Evolutionary conservation across 78 protist species (phyloP).

Genomic region (Dictyostelium intermedium): DNA sequence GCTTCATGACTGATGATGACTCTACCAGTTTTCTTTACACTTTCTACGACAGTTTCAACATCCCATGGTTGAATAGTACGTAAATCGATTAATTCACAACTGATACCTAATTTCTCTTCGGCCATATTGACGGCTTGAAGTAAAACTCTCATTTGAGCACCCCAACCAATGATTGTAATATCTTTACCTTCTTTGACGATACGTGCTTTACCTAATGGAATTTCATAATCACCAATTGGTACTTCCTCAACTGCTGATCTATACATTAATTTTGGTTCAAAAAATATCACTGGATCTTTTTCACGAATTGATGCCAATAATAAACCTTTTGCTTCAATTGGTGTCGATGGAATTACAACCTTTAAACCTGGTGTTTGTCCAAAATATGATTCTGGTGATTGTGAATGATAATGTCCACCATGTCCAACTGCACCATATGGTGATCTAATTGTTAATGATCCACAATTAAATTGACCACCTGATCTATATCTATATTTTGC

Average conservation of each 20-base stretch:
- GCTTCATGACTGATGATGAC: slow-evolving; percentile 95
- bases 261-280: slow-evolving; percentile 98
- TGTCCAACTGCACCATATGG: slow-evolving; percentile 97
- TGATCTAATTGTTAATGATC: slow-evolving; percentile 94
- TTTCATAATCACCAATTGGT: slow-evolving; percentile 89
- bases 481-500: slow-evolving; percentile 98
- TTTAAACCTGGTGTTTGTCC: slow-evolving; percentile 96
- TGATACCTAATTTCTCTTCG: slow-evolving; percentile 83
- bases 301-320: slow-evolving; percentile 92
- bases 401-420: slow-evolving; percentile 96
- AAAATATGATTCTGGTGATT: slow-evolving; percentile 96
- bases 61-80: slow-evolving; percentile 94
- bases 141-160: slow-evolving; percentile 87
- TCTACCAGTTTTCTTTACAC: slow-evolving; percentile 94
- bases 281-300: slow-evolving; percentile 93
- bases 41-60: slow-evolving; percentile 84
- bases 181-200: slow-evolving; percentile 83
- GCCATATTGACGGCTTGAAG: slow-evolving; percentile 85
- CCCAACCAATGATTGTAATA: slow-evolving; percentile 94
- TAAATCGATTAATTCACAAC: slow-evolving; percentile 90
- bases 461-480: slow-evolving; percentile 90
- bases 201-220: slow-evolving; percentile 94
- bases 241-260: slow-evolving; percentile 91
- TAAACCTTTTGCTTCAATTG: slow-evolving; percentile 96
- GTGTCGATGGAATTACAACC: slow-evolving; percentile 92